Evolutionary conservation across 2,329 filamentous ascomycete species (phyloP).

Genomic region (Fusarium anthophilum): DNA sequence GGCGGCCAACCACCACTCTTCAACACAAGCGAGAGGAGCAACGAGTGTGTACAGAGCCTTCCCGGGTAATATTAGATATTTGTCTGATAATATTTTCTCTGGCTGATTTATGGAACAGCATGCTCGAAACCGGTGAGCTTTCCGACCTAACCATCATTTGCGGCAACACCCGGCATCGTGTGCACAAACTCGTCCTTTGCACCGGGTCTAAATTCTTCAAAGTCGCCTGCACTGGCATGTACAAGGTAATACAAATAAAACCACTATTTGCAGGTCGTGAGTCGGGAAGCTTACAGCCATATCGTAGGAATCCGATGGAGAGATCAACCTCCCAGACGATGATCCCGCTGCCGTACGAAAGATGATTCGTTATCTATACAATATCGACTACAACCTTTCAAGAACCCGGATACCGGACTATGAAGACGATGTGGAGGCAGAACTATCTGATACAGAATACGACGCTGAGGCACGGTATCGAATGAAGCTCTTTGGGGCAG

Average conservation of each 20-base stretch:
- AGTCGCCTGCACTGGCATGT: too few species aligned
- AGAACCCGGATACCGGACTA: fast-evolving
- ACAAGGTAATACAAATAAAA: too few species aligned
- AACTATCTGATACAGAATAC: background rate
- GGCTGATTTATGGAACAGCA: background rate
- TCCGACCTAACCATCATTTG: slow-evolving; percentile 14
- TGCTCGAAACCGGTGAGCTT: background rate
- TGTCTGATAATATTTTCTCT: too few species aligned
- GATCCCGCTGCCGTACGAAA: background rate
- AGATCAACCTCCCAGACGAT: slow-evolving; percentile 5
- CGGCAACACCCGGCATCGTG: background rate
- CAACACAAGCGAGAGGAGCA: background rate
- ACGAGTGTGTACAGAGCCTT: too few species aligned
- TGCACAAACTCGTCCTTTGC: slow-evolving; percentile 8
- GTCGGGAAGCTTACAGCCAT: too few species aligned
- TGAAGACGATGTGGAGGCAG: background rate
- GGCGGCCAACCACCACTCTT: background rate
- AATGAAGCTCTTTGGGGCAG: background rate
- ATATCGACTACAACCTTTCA: background rate
- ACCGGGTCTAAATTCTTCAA: slow-evolving; percentile 5
- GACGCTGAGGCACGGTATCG: fast-evolving
- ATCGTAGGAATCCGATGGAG: too few species aligned
- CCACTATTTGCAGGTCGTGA: too few species aligned
- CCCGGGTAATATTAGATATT: too few species aligned
- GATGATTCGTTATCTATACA: slow-evolving; percentile 13